These are phyloP conservation scores for Amphichorda felina DNA, from an alignment of 2,329 filamentous ascomycete species.

Conservation along the genomic window DNA sequence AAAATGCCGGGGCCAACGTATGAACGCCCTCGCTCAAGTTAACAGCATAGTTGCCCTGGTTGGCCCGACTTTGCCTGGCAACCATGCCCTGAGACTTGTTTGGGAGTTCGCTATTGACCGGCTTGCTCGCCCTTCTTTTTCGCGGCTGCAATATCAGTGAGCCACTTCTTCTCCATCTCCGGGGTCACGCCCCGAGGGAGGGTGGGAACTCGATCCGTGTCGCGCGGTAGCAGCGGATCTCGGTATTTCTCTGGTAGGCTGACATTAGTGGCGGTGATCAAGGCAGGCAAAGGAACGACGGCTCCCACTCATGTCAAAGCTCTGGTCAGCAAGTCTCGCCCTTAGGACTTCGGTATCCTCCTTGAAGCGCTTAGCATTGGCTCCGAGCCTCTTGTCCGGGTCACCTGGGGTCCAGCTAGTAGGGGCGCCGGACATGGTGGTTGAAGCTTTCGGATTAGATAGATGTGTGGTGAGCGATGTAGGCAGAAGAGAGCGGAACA, in stretches of 20 bases:
- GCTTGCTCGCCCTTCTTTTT: neutral
- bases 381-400: too few species aligned
- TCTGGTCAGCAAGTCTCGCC: slow-evolving; percentile 27
- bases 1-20: too few species aligned
- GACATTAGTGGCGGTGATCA: neutral
- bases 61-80: too few species aligned
- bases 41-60: too few species aligned
- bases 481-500: too few species aligned
- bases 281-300: neutral
- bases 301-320: slow-evolving; percentile 32
- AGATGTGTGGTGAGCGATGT: too few species aligned
- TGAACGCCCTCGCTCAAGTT: too few species aligned
- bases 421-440: too few species aligned
- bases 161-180: slow-evolving; percentile 27
- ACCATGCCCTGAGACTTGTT: too few species aligned
- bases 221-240: slow-evolving; percentile 32
- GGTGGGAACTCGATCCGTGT: slow-evolving; percentile 16
- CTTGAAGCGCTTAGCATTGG: slow-evolving; percentile 24
- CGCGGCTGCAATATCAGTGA: slow-evolving; percentile 15
- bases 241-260: slow-evolving; percentile 22
- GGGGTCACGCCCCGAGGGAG: slow-evolving; percentile 25
- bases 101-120: neutral
- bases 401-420: too few species aligned
- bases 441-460: too few species aligned
- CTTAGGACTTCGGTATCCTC: slow-evolving; percentile 30